Base-by-base conservation (phyloP, 129 eudicot genomes). In the Tanacetum coccineum region DNA sequence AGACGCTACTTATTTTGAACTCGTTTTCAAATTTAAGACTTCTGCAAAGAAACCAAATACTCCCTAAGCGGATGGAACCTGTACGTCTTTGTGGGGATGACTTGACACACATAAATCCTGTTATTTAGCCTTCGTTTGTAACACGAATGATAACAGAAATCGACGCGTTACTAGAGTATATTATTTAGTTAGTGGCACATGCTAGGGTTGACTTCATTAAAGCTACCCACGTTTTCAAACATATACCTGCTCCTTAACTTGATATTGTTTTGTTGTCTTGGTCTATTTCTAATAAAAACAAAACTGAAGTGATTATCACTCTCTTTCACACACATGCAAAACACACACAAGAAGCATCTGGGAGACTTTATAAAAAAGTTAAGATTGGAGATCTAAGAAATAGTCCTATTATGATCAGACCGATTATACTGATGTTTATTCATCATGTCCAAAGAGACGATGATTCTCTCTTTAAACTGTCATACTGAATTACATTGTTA, bases 381-480 rank as follows among this genome's bases (percentile, higher is more conserved):
- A 56, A 45, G 46, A 61, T 28, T 46, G 21, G 20, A 46, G 54
- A 28, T 54, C 65, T 49, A 68, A 75, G 42, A 36, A 36, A 36
- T 36, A 36, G 42, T 36, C 6, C 42, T 26, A 39, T 62, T 40
- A 57, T 75, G 73, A 84, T 64, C 78, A 73, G 76, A 90, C 79
- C 81, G 84, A 18, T 25, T 13, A 9, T 18, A 58, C 14, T 62
- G 3, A 63, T 20, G 77, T 44, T 73, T 26, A 52, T 20, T 21
- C 1, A 66, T 90, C 82, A 81, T 82, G 92, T 48, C 95, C 93
- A 68, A 67, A 91, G 78, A 81, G 70, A 66, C 53, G 80, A 61
- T n/a, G 87, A 80, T 68, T 84, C 89, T 59, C 80, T 82, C 83
- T 82, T 84, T 7, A 84, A 70, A 68, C 85, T 78, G 63, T 81